Evolutionary conservation across 352 stramenopile genomes (phyloP), one percentile per base, ranked within the genome.

Genomic region (Pilasporangium apinafurcum): DNA sequence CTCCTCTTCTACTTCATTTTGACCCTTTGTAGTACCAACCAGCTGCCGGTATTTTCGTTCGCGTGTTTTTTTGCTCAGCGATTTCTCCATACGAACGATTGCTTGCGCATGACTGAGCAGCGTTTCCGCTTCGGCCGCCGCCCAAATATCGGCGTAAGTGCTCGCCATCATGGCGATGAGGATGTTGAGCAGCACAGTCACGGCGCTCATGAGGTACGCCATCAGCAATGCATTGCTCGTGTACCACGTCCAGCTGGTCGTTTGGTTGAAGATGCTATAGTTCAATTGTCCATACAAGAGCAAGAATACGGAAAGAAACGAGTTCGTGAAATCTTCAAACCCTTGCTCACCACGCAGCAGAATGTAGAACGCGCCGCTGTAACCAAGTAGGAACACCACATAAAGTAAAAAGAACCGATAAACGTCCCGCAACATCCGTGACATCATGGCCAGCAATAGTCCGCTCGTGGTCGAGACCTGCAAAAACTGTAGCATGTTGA

Each of bases 361-460:
- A 18, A 84, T 59, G 49, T 83, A 89, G 33, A 86, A 89, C 5
- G 73, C 75, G 20, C 73, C 76, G 35, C 68, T 86, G 38, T 83
- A 85, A 30, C 73, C 73, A 17, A 82, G 62, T 25, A 85, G 57
- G 47, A 89, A 89, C 4, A 86, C 73, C 1, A 58, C 67, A 48
- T 86, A 89, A 16, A 89, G 62, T 32, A 89, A 45, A 12, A 83
- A 56, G 41, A 89, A 89, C 4, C 70, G 70, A 36, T 73, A 68
- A 30, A 85, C 67, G 35, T 89, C 77, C 26, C 65, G 77, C 17
- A 78, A 52, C 65, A 89, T 80, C 55, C 79, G 67, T 8, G 61
- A 65, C 77, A 89, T 86, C 77, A 89, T 89, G 3, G 77, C 71
- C 37, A 86, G 77, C 8, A 89, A 62, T 20, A 86, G 48, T 0